These are phyloP conservation scores for Dioscorea dumetorum DNA, from an alignment of 106 monocot genomes.

Conservation along the genomic window DNA sequence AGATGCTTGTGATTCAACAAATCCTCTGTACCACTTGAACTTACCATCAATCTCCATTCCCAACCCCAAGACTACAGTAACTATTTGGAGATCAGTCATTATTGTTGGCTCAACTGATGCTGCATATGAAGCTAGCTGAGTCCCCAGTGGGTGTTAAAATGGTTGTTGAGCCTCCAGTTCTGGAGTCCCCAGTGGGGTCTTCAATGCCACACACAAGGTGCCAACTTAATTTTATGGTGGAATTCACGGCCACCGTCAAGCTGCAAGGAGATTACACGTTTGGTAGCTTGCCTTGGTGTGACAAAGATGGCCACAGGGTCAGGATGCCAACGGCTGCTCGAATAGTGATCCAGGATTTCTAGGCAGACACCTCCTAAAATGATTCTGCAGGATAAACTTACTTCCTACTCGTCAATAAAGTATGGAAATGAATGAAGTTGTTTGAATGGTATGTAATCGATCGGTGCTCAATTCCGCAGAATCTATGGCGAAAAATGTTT, in stretches of 20 bases:
- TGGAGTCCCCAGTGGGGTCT: slow-evolving; percentile 41
- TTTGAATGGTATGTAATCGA: too few relatives aligned
- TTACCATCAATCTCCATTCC: slow-evolving; percentile 48
- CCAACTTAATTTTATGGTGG: slow-evolving; percentile 24
- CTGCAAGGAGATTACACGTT: slow-evolving; percentile 45
- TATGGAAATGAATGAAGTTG: too few relatives aligned
- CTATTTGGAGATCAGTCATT: slow-evolving; percentile 33
- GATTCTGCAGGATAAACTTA: not conserved
- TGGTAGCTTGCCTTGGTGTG: slow-evolving; percentile 56
- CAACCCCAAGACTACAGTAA: slow-evolving; percentile 22
- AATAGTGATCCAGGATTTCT: slow-evolving; percentile 34
- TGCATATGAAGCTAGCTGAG: slow-evolving; percentile 25
- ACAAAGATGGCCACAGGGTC: slow-evolving; percentile 17
- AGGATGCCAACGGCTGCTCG: slow-evolving; percentile 42
- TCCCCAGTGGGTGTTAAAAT: slow-evolving; percentile 46
- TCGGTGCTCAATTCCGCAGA: too few relatives aligned
- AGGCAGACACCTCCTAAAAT: slow-evolving; percentile 18
- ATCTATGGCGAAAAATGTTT: too few relatives aligned
- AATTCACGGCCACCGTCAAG: slow-evolving; percentile 7
- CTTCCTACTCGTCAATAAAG: too few relatives aligned
- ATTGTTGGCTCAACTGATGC: slow-evolving; percentile 32
- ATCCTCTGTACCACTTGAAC: slow-evolving; percentile 25
- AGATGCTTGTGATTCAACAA: slow-evolving; percentile 5
- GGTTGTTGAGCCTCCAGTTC: slow-evolving; percentile 29
- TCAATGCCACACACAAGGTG: slow-evolving; percentile 6